A percentile compares a stretch with the other conserved stretches of the same genome.
Evolutionary conservation across 2,329 filamentous ascomycete genomes (phyloP).

Genomic region (Ramularia collo-cygni): DNA sequence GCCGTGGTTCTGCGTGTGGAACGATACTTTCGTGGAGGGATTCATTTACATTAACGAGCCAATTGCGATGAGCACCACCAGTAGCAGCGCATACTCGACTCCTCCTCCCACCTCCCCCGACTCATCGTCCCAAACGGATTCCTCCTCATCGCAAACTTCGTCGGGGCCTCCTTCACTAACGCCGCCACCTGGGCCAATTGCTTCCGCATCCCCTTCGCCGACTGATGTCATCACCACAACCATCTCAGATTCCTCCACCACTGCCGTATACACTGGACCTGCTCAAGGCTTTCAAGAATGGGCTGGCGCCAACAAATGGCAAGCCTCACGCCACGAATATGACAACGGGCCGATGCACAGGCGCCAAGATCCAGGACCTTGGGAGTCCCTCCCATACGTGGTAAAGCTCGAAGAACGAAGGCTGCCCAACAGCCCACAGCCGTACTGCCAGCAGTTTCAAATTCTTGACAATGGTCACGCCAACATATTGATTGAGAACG

Average conservation of each 20-base stretch:
- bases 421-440: constrained; percentile 33
- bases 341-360: not conserved
- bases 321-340: not conserved
- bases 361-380: constrained; percentile 8
- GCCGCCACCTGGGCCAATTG: not conserved
- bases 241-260: constrained; percentile 12
- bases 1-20: constrained; percentile 67
- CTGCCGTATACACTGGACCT: constrained; percentile 17
- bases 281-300: constrained; percentile 9
- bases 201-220: constrained; percentile 6
- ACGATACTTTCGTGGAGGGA: constrained; percentile 58
- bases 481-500: constrained; percentile 29
- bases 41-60: constrained; percentile 58
- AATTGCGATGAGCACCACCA: constrained; percentile 26
- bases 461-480: constrained; percentile 48
- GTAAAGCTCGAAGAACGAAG: constrained; percentile 63
- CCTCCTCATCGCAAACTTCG: constrained; percentile 10
- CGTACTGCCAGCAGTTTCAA: constrained; percentile 61
- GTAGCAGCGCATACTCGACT: constrained; percentile 7
- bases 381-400: constrained; percentile 42
- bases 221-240: constrained; percentile 12
- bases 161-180: constrained; percentile 6
- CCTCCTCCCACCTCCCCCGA: constrained; percentile 5
- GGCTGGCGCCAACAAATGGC: constrained; percentile 1
- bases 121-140: constrained; percentile 8